Conservation (phyloP, 176 grass and related monocot species). For the Ensete glaucum region DNA sequence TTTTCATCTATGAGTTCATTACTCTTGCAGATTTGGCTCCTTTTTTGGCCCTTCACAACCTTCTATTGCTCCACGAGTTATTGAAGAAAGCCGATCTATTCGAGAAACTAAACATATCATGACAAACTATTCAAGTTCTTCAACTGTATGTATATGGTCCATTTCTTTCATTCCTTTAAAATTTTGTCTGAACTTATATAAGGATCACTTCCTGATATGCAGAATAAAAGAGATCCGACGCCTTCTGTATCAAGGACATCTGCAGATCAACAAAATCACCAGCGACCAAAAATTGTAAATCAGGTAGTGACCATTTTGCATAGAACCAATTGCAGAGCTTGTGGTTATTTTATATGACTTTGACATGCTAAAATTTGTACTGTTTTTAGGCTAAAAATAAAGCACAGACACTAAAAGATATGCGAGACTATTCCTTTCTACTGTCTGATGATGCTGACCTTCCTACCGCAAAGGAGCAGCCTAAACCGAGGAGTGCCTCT, state of each 20-base stretch:
- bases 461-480: constrained; percentile 9
- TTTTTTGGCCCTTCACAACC: constrained; percentile 75
- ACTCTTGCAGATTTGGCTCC: constrained; percentile 49
- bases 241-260: constrained; percentile 23
- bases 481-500: constrained; percentile 9
- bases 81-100: constrained; percentile 59
- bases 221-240: constrained; percentile 29
- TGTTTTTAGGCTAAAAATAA: constrained; percentile 53
- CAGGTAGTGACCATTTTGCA: constrained; percentile 34
- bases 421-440: constrained; percentile 64
- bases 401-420: constrained; percentile 49
- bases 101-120: constrained; percentile 37
- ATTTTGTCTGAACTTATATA: neutral
- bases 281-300: constrained; percentile 39
- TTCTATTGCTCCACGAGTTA: constrained; percentile 51
- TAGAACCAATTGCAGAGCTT: neutral
- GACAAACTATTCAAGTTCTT: constrained; percentile 30
- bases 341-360: neutral
- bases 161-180: neutral
- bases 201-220: constrained; percentile 5
- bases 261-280: constrained; percentile 12
- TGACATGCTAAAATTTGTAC: constrained; percentile 9
- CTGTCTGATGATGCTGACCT: constrained; percentile 61
- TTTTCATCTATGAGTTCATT: neutral
- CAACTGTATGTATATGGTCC: constrained; percentile 2